These are phyloP conservation scores for Solanum tarijense DNA, from an alignment of 257 asterid species.

Conservation along the genomic window DNA sequence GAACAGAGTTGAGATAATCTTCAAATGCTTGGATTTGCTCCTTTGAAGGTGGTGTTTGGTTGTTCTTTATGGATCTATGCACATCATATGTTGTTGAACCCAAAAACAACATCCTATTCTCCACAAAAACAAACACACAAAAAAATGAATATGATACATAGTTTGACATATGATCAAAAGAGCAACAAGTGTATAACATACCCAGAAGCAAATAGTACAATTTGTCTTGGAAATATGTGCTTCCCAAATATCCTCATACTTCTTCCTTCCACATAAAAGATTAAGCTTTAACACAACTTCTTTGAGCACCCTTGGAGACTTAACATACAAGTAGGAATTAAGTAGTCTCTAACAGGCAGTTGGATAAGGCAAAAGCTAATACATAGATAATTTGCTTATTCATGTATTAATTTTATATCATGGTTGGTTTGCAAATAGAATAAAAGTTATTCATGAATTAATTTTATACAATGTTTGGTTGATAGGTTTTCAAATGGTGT, in stretches of 20 bases:
- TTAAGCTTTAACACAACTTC: not conserved
- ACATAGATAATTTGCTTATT: too few relatives aligned
- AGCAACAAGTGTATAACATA: not conserved
- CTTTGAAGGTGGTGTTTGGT: constrained; percentile 34
- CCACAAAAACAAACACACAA: not conserved
- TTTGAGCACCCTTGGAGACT: too few relatives aligned
- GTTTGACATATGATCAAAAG: not conserved
- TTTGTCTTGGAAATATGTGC: constrained; percentile 33
- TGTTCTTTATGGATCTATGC: constrained; percentile 57
- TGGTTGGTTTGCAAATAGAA: too few relatives aligned
- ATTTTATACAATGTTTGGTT: too few relatives aligned
- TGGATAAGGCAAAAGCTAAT: too few relatives aligned
- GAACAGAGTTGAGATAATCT: constrained; percentile 31
- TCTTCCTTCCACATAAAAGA: not conserved
- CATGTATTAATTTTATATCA: too few relatives aligned
- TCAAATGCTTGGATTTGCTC: constrained; percentile 40
- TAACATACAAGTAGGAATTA: too few relatives aligned
- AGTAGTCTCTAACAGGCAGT: too few relatives aligned
- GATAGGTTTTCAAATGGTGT: too few relatives aligned
- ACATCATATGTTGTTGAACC: constrained; percentile 50
- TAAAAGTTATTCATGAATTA: too few relatives aligned
- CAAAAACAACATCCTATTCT: constrained; percentile 29
- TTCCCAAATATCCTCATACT: constrained; percentile 46
- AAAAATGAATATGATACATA: not conserved
- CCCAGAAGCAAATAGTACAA: constrained; percentile 34